Evolutionary conservation across 805 yeast genomes (phyloP), one percentile per base, ranked within the genome.

Genomic region (Candida takata): DNA sequence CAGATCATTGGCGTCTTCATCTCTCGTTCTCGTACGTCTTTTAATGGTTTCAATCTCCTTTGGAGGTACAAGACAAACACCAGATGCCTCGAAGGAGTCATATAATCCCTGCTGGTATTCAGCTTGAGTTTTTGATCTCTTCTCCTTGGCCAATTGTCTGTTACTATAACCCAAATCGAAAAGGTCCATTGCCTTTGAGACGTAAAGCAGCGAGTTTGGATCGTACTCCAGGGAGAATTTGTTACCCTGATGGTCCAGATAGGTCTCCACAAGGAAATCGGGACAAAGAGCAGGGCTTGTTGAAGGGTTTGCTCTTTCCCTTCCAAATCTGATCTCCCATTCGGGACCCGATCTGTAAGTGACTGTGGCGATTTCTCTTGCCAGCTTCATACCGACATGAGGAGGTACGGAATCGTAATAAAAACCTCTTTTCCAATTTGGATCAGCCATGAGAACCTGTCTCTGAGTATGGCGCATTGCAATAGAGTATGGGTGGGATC

Each of bases 321-420:
- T 74, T 4, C 95, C 95, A 57, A 88, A 88, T 41, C 97, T 65
- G 42, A 78, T 75, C 57, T 88, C 97, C 97, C 97, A 88, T 60
- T 88, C 97, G 2, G 97, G 97, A 3, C 97, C 97, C 1, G 95
- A 84, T 47, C 97, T 69, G 58, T 88, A 88, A 0, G 96, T 86
- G 37, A 88, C 84, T 0, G 97, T 88, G 23, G 96, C 96, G 33
- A 88, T 85, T 57, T 86, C 95, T 44, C 97, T 70, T 2, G 96
- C 90, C 25, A 88, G 69, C 55, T 88, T 88, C 96, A 88, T 87
- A 12, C 97, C 97, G 17, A 81, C 77, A 57, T 88, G 96, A 1
- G 97, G 97, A 7, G 95, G 95, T 2, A 87, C 64, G 5, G 61
- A 56, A 37, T 74, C 85, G 55, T 88, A 88, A 56, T 84, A 84